Base-by-base conservation (phyloP, 345 rosid species). In the Acer yangbiense region DNA sequence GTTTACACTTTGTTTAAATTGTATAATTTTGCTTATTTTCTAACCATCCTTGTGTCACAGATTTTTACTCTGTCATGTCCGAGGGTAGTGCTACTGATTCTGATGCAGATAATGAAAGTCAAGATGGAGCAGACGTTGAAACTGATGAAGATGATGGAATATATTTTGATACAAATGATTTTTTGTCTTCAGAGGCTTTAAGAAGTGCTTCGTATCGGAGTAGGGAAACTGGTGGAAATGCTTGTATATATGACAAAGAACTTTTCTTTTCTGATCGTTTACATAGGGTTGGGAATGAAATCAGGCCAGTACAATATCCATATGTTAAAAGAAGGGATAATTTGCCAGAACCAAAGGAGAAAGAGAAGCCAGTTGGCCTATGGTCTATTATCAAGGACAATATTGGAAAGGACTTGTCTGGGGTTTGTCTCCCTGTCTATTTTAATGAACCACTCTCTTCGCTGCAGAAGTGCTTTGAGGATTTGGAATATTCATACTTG, bases 321-420 rank as follows among this genome's bases (percentile, higher is more conserved):
- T 89, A 82, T 85, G 97, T 93, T 50, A 86, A 90, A 83, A 90
- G 98, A 83, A 93, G 99, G 81, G 94, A 90, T 78, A 93, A 89
- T 73, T 79, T 97, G 81, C 99, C 98, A 23, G 99, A 94, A 76
- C 98, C 98, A 29, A 94, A 94, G 86, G 99, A 94, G 88, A 97
- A 89, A 83, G 98, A 94, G 85, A 94, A 89, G 89, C 97, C 95
- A 41, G 90, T 97, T 82, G 98, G 99, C 77, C 73, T 94, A 65
- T 97, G 99, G 99, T 94, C 99, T 66, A 94, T 94, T 79, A 97
- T 94, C 83, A 97, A 93, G 88, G 99, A 97, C 75, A 97, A 97
- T 74, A 94, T 96, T 13, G 98, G 99, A 79, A 96, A 96, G 86
- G 98, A 96, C 82, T 90, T 96, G 82, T 94, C 99, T 68, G 99